phyloP scores from a whole-genome alignment of 805 yeast genomes.

The Kazachstania martiniae region DNA sequence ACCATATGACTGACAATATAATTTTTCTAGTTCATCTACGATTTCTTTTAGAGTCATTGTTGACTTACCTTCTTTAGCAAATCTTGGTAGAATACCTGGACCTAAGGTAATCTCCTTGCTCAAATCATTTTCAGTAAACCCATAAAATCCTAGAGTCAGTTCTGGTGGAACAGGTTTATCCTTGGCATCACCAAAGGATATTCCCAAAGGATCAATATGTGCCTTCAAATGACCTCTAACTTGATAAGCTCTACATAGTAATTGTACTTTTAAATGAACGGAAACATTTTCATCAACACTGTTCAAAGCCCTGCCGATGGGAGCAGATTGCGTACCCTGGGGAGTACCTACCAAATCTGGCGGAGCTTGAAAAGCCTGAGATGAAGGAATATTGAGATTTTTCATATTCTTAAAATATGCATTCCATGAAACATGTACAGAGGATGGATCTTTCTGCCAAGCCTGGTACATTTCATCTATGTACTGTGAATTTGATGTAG shows the following conservation, averaged over 20 bases:
- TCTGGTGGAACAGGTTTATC: slow-evolving; percentile 58
- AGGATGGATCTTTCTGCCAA: slow-evolving; percentile 81
- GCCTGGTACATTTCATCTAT: slow-evolving; percentile 97
- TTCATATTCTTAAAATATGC: slow-evolving; percentile 91
- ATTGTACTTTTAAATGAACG: slow-evolving; percentile 88
- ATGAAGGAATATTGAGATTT: slow-evolving; percentile 53
- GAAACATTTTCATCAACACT: slow-evolving; percentile 55
- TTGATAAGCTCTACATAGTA: slow-evolving; percentile 95
- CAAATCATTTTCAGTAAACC: slow-evolving; percentile 79
- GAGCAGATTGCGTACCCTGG: slow-evolving; percentile 56
- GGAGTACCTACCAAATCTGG: slow-evolving; percentile 82
- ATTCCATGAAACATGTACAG: slow-evolving; percentile 95
- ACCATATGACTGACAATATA: slow-evolving; percentile 85
- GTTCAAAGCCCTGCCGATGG: slow-evolving; percentile 27
- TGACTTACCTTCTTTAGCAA: slow-evolving; percentile 49
- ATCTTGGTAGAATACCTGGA: slow-evolving; percentile 94
- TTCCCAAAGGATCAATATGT: slow-evolving; percentile 87
- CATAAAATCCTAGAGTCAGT: slow-evolving; percentile 84
- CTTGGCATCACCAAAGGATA: slow-evolving; percentile 66
- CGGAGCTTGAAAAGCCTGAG: slow-evolving; percentile 79
- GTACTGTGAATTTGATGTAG: slow-evolving; percentile 77
- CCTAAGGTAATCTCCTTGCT: slow-evolving; percentile 81
- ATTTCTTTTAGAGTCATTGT: slow-evolving; percentile 70
- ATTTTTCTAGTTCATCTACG: slow-evolving; percentile 63
- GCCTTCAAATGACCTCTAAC: slow-evolving; percentile 98